These are phyloP conservation scores for Aspergillus clavatus DNA, from an alignment of 2,329 filamentous ascomycete species.

Conservation along the genomic window DNA sequence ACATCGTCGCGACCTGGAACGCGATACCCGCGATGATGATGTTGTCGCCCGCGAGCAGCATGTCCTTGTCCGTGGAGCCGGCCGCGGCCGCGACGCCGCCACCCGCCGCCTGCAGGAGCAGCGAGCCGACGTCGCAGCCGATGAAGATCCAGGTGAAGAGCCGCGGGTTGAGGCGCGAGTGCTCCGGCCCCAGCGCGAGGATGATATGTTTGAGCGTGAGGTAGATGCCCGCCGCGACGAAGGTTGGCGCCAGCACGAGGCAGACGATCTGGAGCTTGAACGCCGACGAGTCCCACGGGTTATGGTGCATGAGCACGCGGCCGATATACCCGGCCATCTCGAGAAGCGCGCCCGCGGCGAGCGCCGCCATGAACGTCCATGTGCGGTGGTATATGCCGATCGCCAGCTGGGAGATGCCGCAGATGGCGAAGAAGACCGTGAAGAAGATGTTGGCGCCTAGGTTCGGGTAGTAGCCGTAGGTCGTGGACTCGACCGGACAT, in stretches of 20 bases:
- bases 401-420: constrained; percentile 45
- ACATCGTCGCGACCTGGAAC: constrained; percentile 51
- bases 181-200: constrained; percentile 49
- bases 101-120: constrained; percentile 55
- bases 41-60: constrained; percentile 48
- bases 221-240: constrained; percentile 53
- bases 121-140: constrained; percentile 53
- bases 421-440: constrained; percentile 47
- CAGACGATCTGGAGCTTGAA: constrained; percentile 54
- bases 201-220: constrained; percentile 55
- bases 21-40: constrained; percentile 57
- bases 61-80: constrained; percentile 28
- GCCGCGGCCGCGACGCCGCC: constrained; percentile 55
- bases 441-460: constrained; percentile 51
- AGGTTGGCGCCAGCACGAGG: constrained; percentile 55
- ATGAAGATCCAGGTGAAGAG: constrained; percentile 59
- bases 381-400: constrained; percentile 50
- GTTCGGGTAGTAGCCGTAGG: constrained; percentile 52
- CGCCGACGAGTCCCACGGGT: constrained; percentile 46
- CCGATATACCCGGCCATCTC: constrained; percentile 55
- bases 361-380: constrained; percentile 52
- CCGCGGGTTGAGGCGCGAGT: constrained; percentile 45
- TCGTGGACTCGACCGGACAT: constrained; percentile 46
- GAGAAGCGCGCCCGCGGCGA: constrained; percentile 46
- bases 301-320: constrained; percentile 49